A percentile compares a stretch with the other conserved stretches of the same genome.
Conservation (phyloP, 2,329 filamentous ascomycete species). For the Verticillium nonalfalfae region DNA sequence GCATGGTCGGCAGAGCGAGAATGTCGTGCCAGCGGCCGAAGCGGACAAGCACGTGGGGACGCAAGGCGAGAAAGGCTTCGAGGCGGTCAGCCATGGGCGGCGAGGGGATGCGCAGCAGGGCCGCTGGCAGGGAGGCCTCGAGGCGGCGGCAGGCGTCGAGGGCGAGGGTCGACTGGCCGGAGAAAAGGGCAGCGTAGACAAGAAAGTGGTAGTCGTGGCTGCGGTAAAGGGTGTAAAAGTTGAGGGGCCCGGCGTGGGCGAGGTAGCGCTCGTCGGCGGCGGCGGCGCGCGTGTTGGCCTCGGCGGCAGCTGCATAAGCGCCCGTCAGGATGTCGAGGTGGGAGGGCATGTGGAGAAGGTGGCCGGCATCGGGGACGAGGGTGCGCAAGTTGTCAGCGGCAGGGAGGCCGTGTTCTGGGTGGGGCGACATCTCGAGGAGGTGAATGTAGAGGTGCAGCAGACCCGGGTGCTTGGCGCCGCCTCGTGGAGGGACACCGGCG, state of each 20-base stretch:
- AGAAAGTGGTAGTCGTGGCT: conserved; percentile 70
- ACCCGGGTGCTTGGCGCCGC: conserved; percentile 51
- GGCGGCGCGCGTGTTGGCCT: conserved; percentile 61
- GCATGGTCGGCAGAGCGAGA: conserved; percentile 42
- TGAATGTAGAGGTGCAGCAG: conserved; percentile 72
- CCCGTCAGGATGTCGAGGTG: conserved; percentile 71
- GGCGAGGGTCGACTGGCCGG: conserved; percentile 56
- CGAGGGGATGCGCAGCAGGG: conserved; percentile 55
- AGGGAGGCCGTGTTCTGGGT: conserved; percentile 55
- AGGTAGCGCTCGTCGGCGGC: conserved; percentile 63
- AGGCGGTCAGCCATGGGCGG: conserved; percentile 77
- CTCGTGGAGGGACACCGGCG: no score
- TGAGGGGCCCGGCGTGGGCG: conserved; percentile 48
- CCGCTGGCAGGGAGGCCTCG: conserved; percentile 56
- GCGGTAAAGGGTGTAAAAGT: conserved; percentile 74
- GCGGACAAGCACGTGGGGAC: conserved; percentile 63
- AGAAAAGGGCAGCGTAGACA: conserved; percentile 74
- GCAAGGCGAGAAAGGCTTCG: conserved; percentile 63
- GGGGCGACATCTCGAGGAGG: conserved; percentile 69
- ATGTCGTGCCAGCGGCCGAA: conserved; percentile 70
- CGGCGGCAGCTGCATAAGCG: conserved; percentile 61
- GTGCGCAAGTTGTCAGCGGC: conserved; percentile 56
- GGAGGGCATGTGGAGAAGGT: conserved; percentile 70
- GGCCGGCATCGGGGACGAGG: conserved; percentile 63
- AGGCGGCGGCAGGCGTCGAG: conserved; percentile 54